Conservation (phyloP, 2,329 filamentous ascomycete species). For the Aspergillus quadricinctus region DNA sequence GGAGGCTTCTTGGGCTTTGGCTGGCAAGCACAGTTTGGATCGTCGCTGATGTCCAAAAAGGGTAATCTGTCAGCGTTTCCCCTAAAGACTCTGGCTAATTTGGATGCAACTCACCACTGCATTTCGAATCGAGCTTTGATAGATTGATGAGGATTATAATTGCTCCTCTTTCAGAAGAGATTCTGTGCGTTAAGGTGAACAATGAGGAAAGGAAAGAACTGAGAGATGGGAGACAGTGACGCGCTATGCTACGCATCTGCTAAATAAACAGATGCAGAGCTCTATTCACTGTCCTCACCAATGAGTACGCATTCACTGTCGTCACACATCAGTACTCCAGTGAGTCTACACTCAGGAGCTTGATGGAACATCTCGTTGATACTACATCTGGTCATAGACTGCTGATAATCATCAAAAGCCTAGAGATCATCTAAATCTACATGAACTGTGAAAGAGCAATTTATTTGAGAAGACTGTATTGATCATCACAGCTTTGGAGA, state of each 20-base stretch:
- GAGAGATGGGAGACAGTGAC: background rate
- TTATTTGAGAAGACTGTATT: background rate
- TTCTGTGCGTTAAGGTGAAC: background rate
- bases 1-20: constrained; percentile 7
- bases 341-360: too few relatives aligned
- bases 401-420: background rate
- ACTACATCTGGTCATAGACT: background rate
- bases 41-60: constrained; percentile 10
- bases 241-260: background rate
- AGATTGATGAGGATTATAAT: background rate
- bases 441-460: background rate
- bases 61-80: background rate
- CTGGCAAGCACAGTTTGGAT: constrained; percentile 21
- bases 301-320: background rate
- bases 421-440: too few relatives aligned
- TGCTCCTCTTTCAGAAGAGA: background rate
- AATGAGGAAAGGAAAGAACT: background rate
- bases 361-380: background rate
- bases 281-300: background rate
- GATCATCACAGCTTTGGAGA: background rate
- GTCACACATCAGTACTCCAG: background rate
- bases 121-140: background rate
- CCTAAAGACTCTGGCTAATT: background rate
- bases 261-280: background rate
- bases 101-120: background rate